A percentile compares a stretch with the other conserved stretches of the same genome.
Conservation (phyloP, 179 eudicot genomes). For the Monotropa hypopitys region DNA sequence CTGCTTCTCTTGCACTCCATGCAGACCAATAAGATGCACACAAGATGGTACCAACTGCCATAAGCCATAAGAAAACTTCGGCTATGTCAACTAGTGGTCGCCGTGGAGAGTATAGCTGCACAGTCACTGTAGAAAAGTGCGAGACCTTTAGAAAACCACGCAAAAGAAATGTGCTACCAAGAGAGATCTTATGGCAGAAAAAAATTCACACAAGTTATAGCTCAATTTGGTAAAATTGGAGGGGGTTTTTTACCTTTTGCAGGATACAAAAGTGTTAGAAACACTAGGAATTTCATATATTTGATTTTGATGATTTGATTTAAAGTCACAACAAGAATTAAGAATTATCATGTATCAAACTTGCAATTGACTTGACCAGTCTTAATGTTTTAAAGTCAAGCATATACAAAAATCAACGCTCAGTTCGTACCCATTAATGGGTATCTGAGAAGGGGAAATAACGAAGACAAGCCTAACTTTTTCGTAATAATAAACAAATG, state of each 20-base stretch:
- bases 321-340: too few relatives aligned
- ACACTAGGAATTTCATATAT: too few relatives aligned
- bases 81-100: conserved; percentile 69
- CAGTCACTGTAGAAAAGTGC: conserved; percentile 41
- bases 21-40: conserved; percentile 93
- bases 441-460: too few relatives aligned
- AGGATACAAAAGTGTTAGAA: background rate
- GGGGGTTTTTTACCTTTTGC: background rate
- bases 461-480: too few relatives aligned
- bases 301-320: too few relatives aligned
- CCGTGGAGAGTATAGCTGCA: conserved; percentile 67
- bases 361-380: too few relatives aligned
- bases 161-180: background rate
- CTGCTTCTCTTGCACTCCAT: conserved; percentile 75
- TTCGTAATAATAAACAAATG: too few relatives aligned
- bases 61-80: conserved; percentile 73
- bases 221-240: background rate
- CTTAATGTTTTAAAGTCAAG: too few relatives aligned
- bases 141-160: conserved; percentile 9
- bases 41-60: conserved; percentile 69
- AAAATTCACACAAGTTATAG: background rate
- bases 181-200: background rate
- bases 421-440: too few relatives aligned
- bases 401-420: too few relatives aligned
- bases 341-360: too few relatives aligned